Percentiles rank a stretch among this genome's conserved stretches.
phyloP scores from a whole-genome alignment of 768 basidiomycete species.

The Dioszegia crocea region DNA sequence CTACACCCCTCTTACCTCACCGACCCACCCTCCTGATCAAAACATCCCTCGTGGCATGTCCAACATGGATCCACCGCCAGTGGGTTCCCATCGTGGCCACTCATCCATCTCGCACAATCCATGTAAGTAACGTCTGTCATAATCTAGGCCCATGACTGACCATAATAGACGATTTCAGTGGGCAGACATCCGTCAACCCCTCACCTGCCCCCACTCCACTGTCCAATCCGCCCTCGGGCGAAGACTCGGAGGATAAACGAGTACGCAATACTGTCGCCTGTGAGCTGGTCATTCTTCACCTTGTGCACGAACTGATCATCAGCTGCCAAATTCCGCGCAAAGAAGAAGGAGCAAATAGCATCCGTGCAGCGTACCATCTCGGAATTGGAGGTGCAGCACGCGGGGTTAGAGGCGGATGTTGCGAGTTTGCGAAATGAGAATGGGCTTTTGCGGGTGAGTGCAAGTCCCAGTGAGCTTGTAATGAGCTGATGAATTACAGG shows the following conservation, averaged over 20 bases:
- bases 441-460: slow-evolving; percentile 23
- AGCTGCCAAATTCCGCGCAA: slow-evolving; percentile 32
- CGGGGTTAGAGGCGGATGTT: slow-evolving; percentile 16
- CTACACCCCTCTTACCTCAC: neutral
- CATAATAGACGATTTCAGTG: neutral
- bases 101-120: too few relatives aligned
- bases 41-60: too few relatives aligned
- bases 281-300: slow-evolving; percentile 5
- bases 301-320: neutral
- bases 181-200: neutral
- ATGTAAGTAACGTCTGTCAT: neutral
- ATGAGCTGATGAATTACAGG: slow-evolving; percentile 7
- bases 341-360: slow-evolving; percentile 19
- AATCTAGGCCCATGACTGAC: neutral
- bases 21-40: neutral
- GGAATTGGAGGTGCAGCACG: slow-evolving; percentile 19
- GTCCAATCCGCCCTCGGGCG: neutral
- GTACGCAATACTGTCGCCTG: slow-evolving; percentile 26
- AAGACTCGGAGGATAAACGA: slow-evolving; percentile 24
- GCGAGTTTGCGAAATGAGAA: slow-evolving; percentile 22
- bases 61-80: too few relatives aligned
- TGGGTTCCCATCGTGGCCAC: too few relatives aligned
- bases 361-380: slow-evolving; percentile 13
- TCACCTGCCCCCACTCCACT: slow-evolving; percentile 6
- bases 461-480: neutral